Percentiles rank a stretch among this genome's conserved stretches.
phyloP scores from a whole-genome alignment of 2,329 filamentous ascomycete genomes.

The Fusarium secorum region DNA sequence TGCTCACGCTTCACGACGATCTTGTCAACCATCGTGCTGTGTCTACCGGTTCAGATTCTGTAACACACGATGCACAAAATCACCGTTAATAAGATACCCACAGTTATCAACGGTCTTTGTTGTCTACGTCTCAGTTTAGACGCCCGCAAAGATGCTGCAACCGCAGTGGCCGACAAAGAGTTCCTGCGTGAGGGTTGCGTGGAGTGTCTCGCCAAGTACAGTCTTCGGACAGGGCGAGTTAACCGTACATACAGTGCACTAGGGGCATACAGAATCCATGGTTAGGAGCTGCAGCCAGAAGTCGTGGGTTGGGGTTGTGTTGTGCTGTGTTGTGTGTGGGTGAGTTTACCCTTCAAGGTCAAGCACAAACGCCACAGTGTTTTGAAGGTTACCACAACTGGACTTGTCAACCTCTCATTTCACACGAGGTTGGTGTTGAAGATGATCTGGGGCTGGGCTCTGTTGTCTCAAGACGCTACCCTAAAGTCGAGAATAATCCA shows the following conservation, averaged over 20 bases:
- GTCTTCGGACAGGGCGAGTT: slow-evolving; percentile 26
- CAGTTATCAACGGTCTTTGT: background rate
- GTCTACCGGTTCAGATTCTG: background rate
- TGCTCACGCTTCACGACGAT: slow-evolving; percentile 8
- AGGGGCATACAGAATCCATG: background rate
- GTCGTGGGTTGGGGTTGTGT: slow-evolving; percentile 1
- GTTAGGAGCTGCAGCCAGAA: slow-evolving; percentile 10
- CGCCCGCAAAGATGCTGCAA: slow-evolving; percentile 20
- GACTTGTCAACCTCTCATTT: slow-evolving; percentile 20
- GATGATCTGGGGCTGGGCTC: slow-evolving; percentile 14
- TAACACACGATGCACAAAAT: slow-evolving; percentile 12
- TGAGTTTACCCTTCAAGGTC: slow-evolving; percentile 8
- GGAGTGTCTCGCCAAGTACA: slow-evolving; percentile 26
- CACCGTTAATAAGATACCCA: background rate
- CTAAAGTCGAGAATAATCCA: slow-evolving; percentile 7
- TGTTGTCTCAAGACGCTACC: slow-evolving; percentile 19
- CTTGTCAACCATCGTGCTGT: background rate
- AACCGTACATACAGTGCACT: slow-evolving; percentile 5
- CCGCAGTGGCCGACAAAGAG: slow-evolving; percentile 26
- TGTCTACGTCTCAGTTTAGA: background rate
- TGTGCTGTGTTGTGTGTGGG: slow-evolving; percentile 6
- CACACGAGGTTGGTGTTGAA: slow-evolving; percentile 16
- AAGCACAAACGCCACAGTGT: slow-evolving; percentile 16
- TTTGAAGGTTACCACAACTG: background rate
- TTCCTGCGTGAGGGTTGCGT: slow-evolving; percentile 38